Percentiles rank a stretch among this genome's conserved stretches.
phyloP scores from a whole-genome alignment of 371 early-diverging fungal species.

The Rhizopus delemar region DNA sequence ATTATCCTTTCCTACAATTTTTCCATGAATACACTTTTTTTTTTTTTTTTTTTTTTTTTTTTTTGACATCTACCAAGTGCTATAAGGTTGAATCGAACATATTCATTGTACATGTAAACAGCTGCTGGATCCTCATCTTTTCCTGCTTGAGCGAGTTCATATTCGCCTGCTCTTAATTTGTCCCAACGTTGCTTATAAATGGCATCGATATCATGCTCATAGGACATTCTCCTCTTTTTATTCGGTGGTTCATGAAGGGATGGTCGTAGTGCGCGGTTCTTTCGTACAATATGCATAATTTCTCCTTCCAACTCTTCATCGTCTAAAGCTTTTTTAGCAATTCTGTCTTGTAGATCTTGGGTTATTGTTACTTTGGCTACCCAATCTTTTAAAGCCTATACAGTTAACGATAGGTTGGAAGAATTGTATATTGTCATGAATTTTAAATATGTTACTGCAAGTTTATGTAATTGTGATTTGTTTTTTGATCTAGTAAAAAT shows the following conservation, averaged over 20 bases:
- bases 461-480: background rate
- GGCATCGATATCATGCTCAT: background rate
- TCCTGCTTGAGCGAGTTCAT: background rate
- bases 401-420: background rate
- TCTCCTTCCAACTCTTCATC: conserved; percentile 4
- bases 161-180: background rate
- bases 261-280: background rate
- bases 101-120: conserved; percentile 3
- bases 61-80: background rate
- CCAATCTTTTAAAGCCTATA: conserved; percentile 1
- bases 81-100: conserved; percentile 1
- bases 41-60: background rate
- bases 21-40: background rate
- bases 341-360: background rate
- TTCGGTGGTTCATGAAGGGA: background rate
- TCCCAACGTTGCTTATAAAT: background rate
- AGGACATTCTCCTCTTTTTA: background rate
- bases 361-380: background rate
- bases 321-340: background rate
- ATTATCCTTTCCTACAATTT: background rate
- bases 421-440: background rate
- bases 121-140: conserved; percentile 1
- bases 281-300: background rate
- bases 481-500: background rate
- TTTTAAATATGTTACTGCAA: background rate